Conservation (phyloP, 345 rosid genomes). For the Kernera saxatilis region DNA sequence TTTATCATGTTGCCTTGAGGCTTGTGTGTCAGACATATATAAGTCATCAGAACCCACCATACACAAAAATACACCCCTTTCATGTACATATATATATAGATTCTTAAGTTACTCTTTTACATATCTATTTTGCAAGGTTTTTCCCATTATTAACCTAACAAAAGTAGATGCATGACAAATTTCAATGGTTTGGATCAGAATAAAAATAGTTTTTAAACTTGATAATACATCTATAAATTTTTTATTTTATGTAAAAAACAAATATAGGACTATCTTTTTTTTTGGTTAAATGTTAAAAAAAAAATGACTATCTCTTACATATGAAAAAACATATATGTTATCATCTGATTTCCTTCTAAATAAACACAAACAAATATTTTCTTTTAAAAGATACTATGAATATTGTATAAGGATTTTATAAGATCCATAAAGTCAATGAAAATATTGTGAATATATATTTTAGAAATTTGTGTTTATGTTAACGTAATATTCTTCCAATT, state of each 20-base stretch:
- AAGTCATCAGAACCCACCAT: constrained; percentile 24
- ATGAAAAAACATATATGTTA: background rate
- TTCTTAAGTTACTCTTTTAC: background rate
- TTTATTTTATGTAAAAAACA: background rate
- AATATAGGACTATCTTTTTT: background rate
- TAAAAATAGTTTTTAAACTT: background rate
- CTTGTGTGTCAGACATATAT: constrained; percentile 30
- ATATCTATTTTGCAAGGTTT: background rate
- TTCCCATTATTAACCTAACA: background rate
- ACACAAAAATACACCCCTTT: constrained; percentile 12
- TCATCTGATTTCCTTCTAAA: background rate
- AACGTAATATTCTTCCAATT: too few species aligned
- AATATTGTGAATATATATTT: too few species aligned
- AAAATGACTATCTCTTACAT: background rate
- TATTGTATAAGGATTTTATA: too few species aligned
- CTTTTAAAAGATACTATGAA: background rate
- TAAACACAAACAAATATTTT: background rate
- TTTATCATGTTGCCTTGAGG: constrained; percentile 30
- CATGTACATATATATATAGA: background rate
- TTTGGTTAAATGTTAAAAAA: too few species aligned
- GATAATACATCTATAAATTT: background rate
- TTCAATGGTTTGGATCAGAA: background rate
- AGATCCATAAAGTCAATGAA: too few species aligned
- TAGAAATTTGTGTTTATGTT: too few species aligned
- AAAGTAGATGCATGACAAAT: background rate